phyloP scores from a whole-genome alignment of 352 stramenopile genomes.

The Phytopythium mirpurense region DNA sequence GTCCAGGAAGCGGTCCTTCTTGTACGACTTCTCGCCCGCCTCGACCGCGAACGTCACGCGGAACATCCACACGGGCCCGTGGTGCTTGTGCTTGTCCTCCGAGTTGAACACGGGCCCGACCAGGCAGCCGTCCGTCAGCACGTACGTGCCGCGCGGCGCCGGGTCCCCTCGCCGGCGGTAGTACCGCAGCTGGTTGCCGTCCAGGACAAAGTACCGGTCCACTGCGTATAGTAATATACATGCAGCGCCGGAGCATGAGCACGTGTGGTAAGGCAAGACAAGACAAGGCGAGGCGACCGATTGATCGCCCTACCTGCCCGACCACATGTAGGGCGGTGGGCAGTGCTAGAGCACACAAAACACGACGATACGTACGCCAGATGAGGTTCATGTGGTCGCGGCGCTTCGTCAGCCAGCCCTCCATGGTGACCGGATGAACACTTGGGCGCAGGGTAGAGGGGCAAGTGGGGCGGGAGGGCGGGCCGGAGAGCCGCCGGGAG shows the following conservation, averaged over 20 bases:
- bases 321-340: neutral
- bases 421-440: constrained; percentile 32
- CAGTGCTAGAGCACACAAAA: neutral
- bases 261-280: neutral
- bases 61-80: constrained; percentile 87
- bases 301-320: too few relatives aligned
- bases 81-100: constrained; percentile 86
- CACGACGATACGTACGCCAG: constrained; percentile 59
- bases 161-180: constrained; percentile 84
- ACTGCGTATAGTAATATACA: constrained; percentile 22
- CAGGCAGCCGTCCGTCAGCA: constrained; percentile 76
- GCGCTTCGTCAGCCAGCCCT: constrained; percentile 86
- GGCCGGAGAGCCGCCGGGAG: constrained; percentile 1
- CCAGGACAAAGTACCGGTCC: constrained; percentile 84
- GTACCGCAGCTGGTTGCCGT: constrained; percentile 83
- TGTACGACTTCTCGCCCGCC: constrained; percentile 76
- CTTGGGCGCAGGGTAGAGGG: neutral
- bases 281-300: neutral
- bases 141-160: constrained; percentile 75
- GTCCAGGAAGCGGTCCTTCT: constrained; percentile 86
- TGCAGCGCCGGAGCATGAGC: neutral
- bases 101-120: constrained; percentile 83
- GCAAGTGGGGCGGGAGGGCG: neutral
- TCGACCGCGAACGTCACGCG: constrained; percentile 83
- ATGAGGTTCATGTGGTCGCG: constrained; percentile 90